A percentile compares a stretch with the other conserved stretches of the same genome.
Evolutionary conservation across 176 grass and related monocot genomes (phyloP).

Genomic region (Tillandsia fasciculata): DNA sequence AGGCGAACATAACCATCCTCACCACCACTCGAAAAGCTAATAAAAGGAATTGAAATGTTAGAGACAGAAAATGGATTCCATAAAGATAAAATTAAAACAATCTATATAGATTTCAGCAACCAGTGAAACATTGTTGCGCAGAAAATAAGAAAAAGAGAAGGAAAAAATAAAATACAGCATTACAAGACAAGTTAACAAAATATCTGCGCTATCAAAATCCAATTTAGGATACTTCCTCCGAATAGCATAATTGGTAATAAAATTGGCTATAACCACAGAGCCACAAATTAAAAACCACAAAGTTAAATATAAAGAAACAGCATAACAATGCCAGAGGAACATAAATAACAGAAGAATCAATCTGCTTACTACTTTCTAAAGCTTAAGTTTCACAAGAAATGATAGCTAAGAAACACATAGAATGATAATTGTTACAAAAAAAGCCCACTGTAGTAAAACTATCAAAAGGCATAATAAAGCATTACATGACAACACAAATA

Average conservation of each 20-base stretch:
- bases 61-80: not conserved
- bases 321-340: too few species aligned
- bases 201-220: too few species aligned
- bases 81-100: not conserved
- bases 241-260: slow-evolving; percentile 39
- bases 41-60: not conserved
- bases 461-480: too few species aligned
- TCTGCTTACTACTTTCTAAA: too few species aligned
- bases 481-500: too few species aligned
- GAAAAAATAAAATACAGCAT: too few species aligned
- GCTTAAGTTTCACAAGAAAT: too few species aligned
- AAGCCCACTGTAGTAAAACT: too few species aligned
- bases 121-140: not conserved
- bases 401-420: too few species aligned
- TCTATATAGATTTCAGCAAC: not conserved
- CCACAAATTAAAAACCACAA: not conserved
- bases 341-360: not conserved
- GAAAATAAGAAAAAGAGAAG: too few species aligned
- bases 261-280: slow-evolving; percentile 31
- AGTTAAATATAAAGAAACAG: not conserved
- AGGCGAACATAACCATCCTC: slow-evolving; percentile 93
- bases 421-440: too few species aligned
- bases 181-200: too few species aligned
- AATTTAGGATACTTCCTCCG: slow-evolving; percentile 5
- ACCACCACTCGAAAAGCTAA: slow-evolving; percentile 76